Evolutionary conservation across 352 stramenopile species (phyloP), one percentile per base, ranked within the genome.

Genomic region (Pythium myriotylum): DNA sequence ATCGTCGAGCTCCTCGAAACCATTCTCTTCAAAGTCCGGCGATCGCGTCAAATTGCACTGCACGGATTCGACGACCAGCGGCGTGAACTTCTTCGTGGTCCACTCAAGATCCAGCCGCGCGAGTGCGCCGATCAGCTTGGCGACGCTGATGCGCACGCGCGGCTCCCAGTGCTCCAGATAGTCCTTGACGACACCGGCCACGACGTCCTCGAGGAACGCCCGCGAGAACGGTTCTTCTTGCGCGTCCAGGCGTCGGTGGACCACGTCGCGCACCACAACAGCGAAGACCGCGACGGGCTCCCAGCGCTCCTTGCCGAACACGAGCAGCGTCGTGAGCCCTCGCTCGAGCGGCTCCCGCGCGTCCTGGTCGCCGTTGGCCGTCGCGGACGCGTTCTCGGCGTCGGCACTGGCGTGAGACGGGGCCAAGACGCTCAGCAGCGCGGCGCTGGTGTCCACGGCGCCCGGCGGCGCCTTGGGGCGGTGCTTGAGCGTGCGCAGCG

Each of bases 91-190:
- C 12, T 63, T 59, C 8, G 76, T 83, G 20, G 88, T 69, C 65
- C 72, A 91, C 22, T 56, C 47, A 9, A 89, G 72, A 48, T 93
- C 70, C 58, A 74, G 86, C 8, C 67, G 67, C 23, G 89, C 84
- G 19, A 97, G 58, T 27, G 79, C 70, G 13, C 89, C 86, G 10
- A 97, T 61, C 41, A 91, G 47, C 35, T 81, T 78, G 13, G 77
- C 86, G n/a, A 97, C 74, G 19, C 73, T 71, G 59, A 89, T 88
- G 33, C 90, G 81, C 43, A 97, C 85, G 35, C 89, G 74, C 23
- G 89, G 86, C 62, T 97, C 89, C 35, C 82, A 89, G 71, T 94
- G 87, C 65, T 96, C 87, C n/a, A 96, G 54, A 52, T 89, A 68
- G 55, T 79, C 67, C 59, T 86, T 67, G 39, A 76, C 47, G 14